Evolutionary conservation across 2,329 filamentous ascomycete species (phyloP).

Genomic region (Neofusicoccum umdonicola): DNA sequence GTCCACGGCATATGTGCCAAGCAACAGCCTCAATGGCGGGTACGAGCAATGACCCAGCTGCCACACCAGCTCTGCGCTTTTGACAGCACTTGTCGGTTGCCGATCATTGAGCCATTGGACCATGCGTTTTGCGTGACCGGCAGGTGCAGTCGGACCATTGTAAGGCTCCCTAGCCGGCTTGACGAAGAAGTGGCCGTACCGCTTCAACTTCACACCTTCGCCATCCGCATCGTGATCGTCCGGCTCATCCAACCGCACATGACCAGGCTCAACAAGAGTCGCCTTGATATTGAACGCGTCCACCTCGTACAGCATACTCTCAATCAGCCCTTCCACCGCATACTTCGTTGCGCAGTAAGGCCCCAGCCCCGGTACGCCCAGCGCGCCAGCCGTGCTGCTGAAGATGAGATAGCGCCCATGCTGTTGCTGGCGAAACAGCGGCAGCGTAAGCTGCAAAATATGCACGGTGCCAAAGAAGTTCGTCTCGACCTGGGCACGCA

Average conservation of each 20-base stretch:
- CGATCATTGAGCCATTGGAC: slow-evolving; percentile 92
- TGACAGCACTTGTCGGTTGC: slow-evolving; percentile 88
- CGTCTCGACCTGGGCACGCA: slow-evolving; percentile 94
- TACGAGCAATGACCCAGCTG: slow-evolving; percentile 91
- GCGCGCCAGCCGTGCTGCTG: slow-evolving; percentile 83
- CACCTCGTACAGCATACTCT: slow-evolving; percentile 95
- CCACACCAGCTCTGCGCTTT: slow-evolving; percentile 92
- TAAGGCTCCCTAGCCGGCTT: slow-evolving; percentile 81
- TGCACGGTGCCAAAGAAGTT: slow-evolving; percentile 96
- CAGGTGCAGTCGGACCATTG: slow-evolving; percentile 71
- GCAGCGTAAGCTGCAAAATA: slow-evolving; percentile 84
- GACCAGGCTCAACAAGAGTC: slow-evolving; percentile 86
- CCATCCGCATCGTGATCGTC: slow-evolving; percentile 44
- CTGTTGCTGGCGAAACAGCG: slow-evolving; percentile 77
- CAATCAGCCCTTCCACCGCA: slow-evolving; percentile 90
- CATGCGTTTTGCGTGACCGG: slow-evolving; percentile 84
- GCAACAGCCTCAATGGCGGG: slow-evolving; percentile 78
- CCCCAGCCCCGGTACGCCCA: slow-evolving; percentile 90
- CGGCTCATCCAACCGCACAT: slow-evolving; percentile 82
- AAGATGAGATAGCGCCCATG: slow-evolving; percentile 86
- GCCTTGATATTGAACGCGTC: slow-evolving; percentile 90
- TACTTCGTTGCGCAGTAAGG: slow-evolving; percentile 98
- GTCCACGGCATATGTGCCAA: slow-evolving; percentile 93
- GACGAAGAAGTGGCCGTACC: slow-evolving; percentile 90
- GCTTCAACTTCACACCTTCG: slow-evolving; percentile 54